Percentiles rank a stretch among this genome's conserved stretches.
Evolutionary conservation across 305 asterid species (phyloP).

Genomic region (Lippia alba): DNA sequence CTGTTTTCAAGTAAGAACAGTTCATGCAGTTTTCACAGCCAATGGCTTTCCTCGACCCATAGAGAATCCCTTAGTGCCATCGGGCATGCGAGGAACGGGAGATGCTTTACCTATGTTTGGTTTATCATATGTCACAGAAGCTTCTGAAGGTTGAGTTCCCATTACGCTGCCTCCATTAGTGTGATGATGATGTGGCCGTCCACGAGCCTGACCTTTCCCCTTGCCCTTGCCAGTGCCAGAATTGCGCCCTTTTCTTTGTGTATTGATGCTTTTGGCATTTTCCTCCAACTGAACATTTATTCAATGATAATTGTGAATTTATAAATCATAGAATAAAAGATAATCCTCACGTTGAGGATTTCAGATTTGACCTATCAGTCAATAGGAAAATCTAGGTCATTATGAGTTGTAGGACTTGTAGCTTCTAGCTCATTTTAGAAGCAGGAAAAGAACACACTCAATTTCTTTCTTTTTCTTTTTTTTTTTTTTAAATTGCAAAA

Average conservation of each 20-base stretch:
- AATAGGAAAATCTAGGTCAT: not conserved
- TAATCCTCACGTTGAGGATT: slow-evolving; percentile 11
- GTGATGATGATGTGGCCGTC: slow-evolving; percentile 46
- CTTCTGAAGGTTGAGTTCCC: slow-evolving; percentile 46
- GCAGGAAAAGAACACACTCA: too few relatives aligned
- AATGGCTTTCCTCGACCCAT: slow-evolving; percentile 90
- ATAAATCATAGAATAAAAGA: slow-evolving; percentile 5
- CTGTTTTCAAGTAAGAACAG: slow-evolving; percentile 9
- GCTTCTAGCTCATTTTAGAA: too few relatives aligned
- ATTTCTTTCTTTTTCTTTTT: too few relatives aligned
- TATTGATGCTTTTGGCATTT: slow-evolving; percentile 38
- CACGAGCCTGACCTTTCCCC: slow-evolving; percentile 64
- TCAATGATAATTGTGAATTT: slow-evolving; percentile 5
- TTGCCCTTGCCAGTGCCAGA: slow-evolving; percentile 48
- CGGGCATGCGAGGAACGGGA: slow-evolving; percentile 93
- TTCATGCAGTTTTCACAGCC: slow-evolving; percentile 50
- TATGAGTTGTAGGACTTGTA: not conserved
- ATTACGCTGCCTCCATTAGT: slow-evolving; percentile 39
- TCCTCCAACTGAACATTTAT: slow-evolving; percentile 56
- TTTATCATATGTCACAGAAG: slow-evolving; percentile 49
- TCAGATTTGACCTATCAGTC: not conserved
- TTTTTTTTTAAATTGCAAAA: too few relatives aligned
- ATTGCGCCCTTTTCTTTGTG: slow-evolving; percentile 57
- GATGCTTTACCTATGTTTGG: slow-evolving; percentile 45
- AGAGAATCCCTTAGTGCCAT: slow-evolving; percentile 93